These are phyloP conservation scores for Cairneyella variabilis DNA, from an alignment of 495 filamentous ascomycete species.

Conservation along the genomic window DNA sequence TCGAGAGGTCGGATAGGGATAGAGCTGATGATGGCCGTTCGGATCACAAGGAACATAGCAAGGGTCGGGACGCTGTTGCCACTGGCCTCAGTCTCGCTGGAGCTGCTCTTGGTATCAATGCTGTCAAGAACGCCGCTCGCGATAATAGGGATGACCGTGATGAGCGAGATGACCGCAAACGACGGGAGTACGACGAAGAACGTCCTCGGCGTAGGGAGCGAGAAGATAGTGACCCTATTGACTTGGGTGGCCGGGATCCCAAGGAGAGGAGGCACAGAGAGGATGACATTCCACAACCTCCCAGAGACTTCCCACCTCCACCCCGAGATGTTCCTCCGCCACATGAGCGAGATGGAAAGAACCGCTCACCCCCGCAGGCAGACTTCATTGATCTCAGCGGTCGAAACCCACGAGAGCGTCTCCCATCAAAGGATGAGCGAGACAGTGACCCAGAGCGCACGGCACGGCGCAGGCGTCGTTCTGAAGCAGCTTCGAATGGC, in stretches of 20 bases:
- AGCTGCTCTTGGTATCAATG: constrained; percentile 24
- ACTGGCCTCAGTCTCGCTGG: constrained; percentile 26
- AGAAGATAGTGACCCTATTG: constrained; percentile 12
- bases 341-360: constrained; percentile 4
- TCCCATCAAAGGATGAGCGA: constrained; percentile 13
- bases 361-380: neutral
- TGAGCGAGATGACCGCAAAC: constrained; percentile 34
- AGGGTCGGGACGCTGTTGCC: constrained; percentile 19
- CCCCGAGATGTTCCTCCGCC: constrained; percentile 1
- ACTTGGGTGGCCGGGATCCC: constrained; percentile 16
- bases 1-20: constrained; percentile 14
- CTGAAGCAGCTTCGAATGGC: constrained; percentile 22
- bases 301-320: constrained; percentile 24
- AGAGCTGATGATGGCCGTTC: constrained; percentile 7
- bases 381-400: constrained; percentile 10
- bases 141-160: constrained; percentile 23
- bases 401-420: constrained; percentile 20
- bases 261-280: constrained; percentile 31
- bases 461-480: constrained; percentile 30
- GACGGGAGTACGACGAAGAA: constrained; percentile 31
- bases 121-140: constrained; percentile 19
- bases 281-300: constrained; percentile 34
- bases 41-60: constrained; percentile 17
- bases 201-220: constrained; percentile 27
- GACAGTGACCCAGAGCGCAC: constrained; percentile 21